Evolutionary conservation across 2,329 filamentous ascomycete species (phyloP), one percentile per base, ranked within the genome.

Genomic region (Phyllosticta citriasiana): DNA sequence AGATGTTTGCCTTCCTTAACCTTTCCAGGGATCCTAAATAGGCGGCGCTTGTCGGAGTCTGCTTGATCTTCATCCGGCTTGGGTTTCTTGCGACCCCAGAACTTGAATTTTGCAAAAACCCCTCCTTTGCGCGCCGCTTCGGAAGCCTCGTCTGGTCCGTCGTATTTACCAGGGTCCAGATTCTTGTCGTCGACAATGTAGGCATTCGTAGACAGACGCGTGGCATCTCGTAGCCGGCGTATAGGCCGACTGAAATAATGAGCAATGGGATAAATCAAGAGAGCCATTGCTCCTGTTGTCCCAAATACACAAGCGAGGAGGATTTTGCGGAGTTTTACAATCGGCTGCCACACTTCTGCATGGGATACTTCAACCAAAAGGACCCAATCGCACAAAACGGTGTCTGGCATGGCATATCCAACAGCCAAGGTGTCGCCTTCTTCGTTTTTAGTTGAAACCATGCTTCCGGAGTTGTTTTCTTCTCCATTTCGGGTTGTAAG

Each of bases 271-370:
- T 92, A 82, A 2, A 90, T 80, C 1, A 95, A 71, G 8, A 95
- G 64, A 2, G 91, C 71, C 57, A 95, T 82, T 4, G 88, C 79
- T 0, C 87, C 91, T 12, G 87, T 82, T 0, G 91, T 93, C 0
- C 88, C 89, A 70, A 96, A 95, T 0, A 96, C 88, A 64, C 90
- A 96, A 4, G 85, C 89, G 2, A 96, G 74, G 1, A 97, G 82
- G 57, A 96, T 89, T 55, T 87, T 86, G 22, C 89, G 84, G n/a
- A 96, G 78, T 22, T 84, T 85, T 27, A 79, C 75, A 62, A 96
- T 91, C 0, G 91, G 88, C 7, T 80, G 78, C 75, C 88, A 91
- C 0, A 91, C 89, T 73, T 96, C 91, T 24, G 72, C 72, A 64
- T 84, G 84, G 2, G 84, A 79, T 72, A 94, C 87, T 70, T 96